These are phyloP conservation scores for Colletotrichum echinochloae DNA, from an alignment of 2,329 filamentous ascomycete genomes.

Conservation along the genomic window DNA sequence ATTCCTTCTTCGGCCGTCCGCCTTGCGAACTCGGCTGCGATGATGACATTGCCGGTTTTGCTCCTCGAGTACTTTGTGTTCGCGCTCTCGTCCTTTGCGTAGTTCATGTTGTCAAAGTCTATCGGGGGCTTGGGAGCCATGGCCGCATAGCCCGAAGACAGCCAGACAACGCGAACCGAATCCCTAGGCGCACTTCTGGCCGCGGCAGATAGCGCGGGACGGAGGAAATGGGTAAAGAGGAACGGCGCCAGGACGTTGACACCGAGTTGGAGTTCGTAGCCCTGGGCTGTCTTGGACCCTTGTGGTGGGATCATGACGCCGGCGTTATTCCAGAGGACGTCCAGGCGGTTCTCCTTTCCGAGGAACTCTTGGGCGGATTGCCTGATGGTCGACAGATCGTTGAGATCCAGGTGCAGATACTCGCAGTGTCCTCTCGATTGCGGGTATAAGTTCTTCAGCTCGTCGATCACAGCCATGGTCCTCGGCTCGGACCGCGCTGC, in stretches of 20 bases:
- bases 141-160: constrained; percentile 44
- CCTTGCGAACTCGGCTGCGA: constrained; percentile 46
- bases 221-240: constrained; percentile 48
- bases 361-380: constrained; percentile 44
- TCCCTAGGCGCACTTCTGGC: constrained; percentile 42
- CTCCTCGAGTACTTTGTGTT: constrained; percentile 46
- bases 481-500: constrained; percentile 51
- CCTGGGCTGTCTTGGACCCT: constrained; percentile 51
- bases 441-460: constrained; percentile 41
- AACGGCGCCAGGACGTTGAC: constrained; percentile 47
- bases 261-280: constrained; percentile 49
- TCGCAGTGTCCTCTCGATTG: constrained; percentile 49
- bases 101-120: constrained; percentile 48
- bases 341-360: constrained; percentile 46
- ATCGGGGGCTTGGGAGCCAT: constrained; percentile 43
- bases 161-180: constrained; percentile 47
- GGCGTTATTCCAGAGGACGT: constrained; percentile 57
- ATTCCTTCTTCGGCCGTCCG: constrained; percentile 25
- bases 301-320: constrained; percentile 53
- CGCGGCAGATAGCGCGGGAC: constrained; percentile 44
- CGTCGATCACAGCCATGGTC: constrained; percentile 13
- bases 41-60: constrained; percentile 48
- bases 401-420: constrained; percentile 54
- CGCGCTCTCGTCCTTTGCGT: constrained; percentile 43
- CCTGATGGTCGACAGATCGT: constrained; percentile 45